Evolutionary conservation across 75 land plant species (phyloP), one percentile per base, ranked within the genome.

Genomic region (Isoetes taiwanensis): DNA sequence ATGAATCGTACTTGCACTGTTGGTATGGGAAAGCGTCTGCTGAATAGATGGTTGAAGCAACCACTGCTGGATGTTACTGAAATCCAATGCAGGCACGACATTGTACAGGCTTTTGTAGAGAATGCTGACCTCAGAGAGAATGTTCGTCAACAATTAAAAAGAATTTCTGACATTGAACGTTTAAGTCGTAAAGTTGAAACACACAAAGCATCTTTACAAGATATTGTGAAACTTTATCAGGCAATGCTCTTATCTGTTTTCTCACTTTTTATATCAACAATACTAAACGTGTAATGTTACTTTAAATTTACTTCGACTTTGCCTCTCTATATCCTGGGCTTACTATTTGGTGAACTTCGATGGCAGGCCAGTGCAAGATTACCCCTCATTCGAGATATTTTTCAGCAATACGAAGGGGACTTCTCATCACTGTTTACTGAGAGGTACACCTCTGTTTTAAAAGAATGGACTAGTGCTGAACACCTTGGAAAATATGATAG

Each of bases 1-100:
- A 78, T 93, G 98, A 93, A 93, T 75, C 85, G 98, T 67, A 87
- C 90, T 0, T 87, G 95, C 72, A 93, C 95, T 50, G 90, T 89
- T 66, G 98, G 98, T 26, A 87, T 93, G 98, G 98, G 98, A 32
- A 93, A 87, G 63, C 41, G 98, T 30, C 56, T 93, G 53, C 77
- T 93, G 30, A 85, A 84, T 52, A 81, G 84, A 81, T 93, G 98
- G 98, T 68, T 93, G 54, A 93, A 93, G 38, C 98, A 93, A 56
- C 98, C 98, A 58, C 68, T 93, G 30, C 64, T 87, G 32, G 89
- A 87, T 77, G 80, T 81, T 10, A 54, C 71, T 32, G 98, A 93
- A 38, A 87, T 93, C 14, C 79, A 75, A 42, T 39, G 56, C 41
- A 74, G 98, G 64, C 69, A 78, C 32, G 90, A 93, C 60, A 39